phyloP scores from a whole-genome alignment of 2,329 filamentous ascomycete genomes.

The Botryosphaeria dothidea region DNA sequence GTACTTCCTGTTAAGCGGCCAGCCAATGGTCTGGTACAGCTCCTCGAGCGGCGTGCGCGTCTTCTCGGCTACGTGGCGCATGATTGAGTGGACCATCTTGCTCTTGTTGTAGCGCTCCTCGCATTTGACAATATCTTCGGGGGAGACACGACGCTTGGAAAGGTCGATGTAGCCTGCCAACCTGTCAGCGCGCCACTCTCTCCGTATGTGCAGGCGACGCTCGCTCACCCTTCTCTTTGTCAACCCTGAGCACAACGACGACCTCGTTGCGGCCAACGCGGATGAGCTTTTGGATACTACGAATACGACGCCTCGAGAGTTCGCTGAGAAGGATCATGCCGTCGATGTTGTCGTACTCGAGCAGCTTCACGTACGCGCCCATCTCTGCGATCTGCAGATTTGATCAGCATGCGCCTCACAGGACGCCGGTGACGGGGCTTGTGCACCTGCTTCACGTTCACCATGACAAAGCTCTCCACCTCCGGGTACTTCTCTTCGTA shows the following conservation, averaged over 20 bases:
- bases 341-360: conserved; percentile 99
- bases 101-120: conserved; percentile 99
- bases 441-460: conserved; percentile 92
- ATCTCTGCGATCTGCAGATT: conserved; percentile 86
- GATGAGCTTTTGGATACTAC: conserved; percentile 98
- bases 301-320: conserved; percentile 94
- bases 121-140: conserved; percentile 97
- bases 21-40: conserved; percentile 91
- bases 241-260: conserved; percentile 95
- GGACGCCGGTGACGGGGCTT: conserved; percentile 10
- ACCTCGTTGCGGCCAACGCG: conserved; percentile 97
- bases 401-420: neutral
- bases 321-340: conserved; percentile 99
- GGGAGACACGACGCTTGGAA: conserved; percentile 95
- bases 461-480: conserved; percentile 99
- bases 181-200: neutral
- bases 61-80: conserved; percentile 98
- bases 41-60: conserved; percentile 90
- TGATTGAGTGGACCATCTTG: conserved; percentile 98
- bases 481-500: conserved; percentile 98
- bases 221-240: conserved; percentile 90
- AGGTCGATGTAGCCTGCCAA: conserved; percentile 86
- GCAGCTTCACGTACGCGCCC: conserved; percentile 98
- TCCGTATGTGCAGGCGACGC: neutral
- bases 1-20: conserved; percentile 97